Base-by-base conservation (phyloP, 192 early-diverging fungal species). In the Coemansia reversa region DNA sequence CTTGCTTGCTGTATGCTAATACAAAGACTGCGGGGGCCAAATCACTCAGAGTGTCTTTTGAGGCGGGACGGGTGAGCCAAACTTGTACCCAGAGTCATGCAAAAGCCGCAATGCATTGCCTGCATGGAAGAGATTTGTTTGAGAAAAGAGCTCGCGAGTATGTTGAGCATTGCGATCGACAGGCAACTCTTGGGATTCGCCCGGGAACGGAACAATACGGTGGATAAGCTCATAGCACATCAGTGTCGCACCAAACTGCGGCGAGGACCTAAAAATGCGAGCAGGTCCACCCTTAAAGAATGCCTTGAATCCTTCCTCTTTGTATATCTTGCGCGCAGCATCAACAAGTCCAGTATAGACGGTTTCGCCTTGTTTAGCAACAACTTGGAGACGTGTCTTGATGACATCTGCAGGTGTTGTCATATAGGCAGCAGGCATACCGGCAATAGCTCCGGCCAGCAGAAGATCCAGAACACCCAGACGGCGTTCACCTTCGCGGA, bases 371-470 rank as follows among this genome's bases (percentile, higher is more conserved):
- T 89, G 87, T 45, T 87, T 83, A 28, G 94, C 94, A 58, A 93
- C 91, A 27, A 96, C 96, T 79, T 98, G 96, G 32, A 98, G 76
- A 58, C 96, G 90, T 14, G 96, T 98, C 83, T 98, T 97, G 82
- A 98, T 96, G 27, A 98, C 96, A 82, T 98, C 96, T 30, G 94
- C 93, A 16, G 96, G 96, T 0, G 96, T 98, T 30, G 94, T 94
- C 30, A 98, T 88, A 83, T 96, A 98, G 6, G 96, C 94, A 19
- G 96, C 96, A 18, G 83, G 83, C 84, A 98, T 97, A 82, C 96
- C 96, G 45, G 96, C 96, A 47, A 92, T 77, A 11, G 94, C 94
- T 79, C 96, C 96, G 28, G 96, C 84, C 20, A 90, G 83, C 45
- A 98, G 84, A 1, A 98, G 78, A 24, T 84, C 79, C 25, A 68